These are phyloP conservation scores for Cornus controversa DNA, from an alignment of 148 eudicot species.

Conservation along the genomic window DNA sequence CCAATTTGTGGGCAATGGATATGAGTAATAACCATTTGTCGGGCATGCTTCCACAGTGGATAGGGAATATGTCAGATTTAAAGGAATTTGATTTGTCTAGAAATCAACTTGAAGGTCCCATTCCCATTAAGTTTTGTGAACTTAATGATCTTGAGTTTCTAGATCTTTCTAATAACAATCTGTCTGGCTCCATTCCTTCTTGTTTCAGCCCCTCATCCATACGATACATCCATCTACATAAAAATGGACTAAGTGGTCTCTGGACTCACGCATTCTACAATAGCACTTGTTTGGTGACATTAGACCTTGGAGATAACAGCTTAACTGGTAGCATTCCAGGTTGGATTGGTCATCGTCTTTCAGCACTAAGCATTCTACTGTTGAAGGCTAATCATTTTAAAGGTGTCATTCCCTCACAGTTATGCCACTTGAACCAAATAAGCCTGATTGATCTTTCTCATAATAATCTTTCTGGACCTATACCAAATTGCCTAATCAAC, in stretches of 20 bases:
- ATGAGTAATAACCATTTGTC: background rate
- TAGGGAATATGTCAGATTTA: background rate
- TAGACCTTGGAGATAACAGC: background rate
- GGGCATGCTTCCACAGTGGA: background rate
- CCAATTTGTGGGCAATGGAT: background rate
- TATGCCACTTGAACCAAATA: background rate
- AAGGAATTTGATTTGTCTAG: background rate
- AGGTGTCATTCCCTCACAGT: background rate
- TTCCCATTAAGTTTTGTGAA: background rate
- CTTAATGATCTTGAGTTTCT: background rate
- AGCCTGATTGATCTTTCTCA: background rate
- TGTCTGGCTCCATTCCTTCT: background rate
- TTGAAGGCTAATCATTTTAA: background rate
- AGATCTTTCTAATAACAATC: background rate
- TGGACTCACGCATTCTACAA: too few relatives aligned
- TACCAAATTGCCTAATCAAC: background rate
- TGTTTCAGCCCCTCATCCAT: background rate
- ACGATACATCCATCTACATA: background rate
- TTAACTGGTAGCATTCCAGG: background rate
- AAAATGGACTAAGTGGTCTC: background rate
- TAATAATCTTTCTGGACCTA: background rate
- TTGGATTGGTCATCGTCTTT: background rate
- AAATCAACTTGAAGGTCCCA: slow-evolving; percentile 6
- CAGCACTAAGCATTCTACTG: background rate
- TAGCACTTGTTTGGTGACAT: background rate